Evolutionary conservation across 2,329 filamentous ascomycete species (phyloP).

Genomic region (Sporothrix variecibatus): DNA sequence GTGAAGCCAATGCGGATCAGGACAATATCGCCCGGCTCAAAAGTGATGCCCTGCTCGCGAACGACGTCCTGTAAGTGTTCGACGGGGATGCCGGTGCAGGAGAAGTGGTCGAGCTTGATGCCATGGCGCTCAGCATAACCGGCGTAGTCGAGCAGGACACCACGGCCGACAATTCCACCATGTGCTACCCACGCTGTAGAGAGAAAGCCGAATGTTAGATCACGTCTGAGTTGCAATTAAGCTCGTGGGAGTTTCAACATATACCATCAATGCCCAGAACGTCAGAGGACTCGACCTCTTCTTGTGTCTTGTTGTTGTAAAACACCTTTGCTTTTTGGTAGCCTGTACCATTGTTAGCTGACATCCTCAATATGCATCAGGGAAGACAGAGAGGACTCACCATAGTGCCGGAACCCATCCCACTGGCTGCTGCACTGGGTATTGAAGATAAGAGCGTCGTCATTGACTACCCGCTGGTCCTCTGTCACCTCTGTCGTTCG

Average conservation of each 20-base stretch:
- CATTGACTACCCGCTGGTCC: constrained; percentile 34
- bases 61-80: constrained; percentile 40
- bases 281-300: constrained; percentile 40
- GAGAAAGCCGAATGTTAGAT: no score
- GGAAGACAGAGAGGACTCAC: background rate
- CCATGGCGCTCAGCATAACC: constrained; percentile 25
- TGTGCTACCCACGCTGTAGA: constrained; percentile 27
- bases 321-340: constrained; percentile 45
- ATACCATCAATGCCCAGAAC: constrained; percentile 45
- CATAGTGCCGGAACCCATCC: constrained; percentile 43
- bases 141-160: constrained; percentile 47
- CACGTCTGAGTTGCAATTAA: background rate
- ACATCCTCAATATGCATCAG: background rate
- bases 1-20: constrained; percentile 44
- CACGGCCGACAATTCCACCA: constrained; percentile 52
- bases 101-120: constrained; percentile 28
- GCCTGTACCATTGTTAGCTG: constrained; percentile 32
- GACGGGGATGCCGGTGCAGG: constrained; percentile 32
- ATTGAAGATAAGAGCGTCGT: constrained; percentile 37
- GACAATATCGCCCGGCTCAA: constrained; percentile 43
- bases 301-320: constrained; percentile 45
- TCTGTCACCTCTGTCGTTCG: constrained; percentile 4
- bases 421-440: constrained; percentile 38
- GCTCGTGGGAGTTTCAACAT: background rate
- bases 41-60: constrained; percentile 36